phyloP scores from a whole-genome alignment of 2,329 filamentous ascomycete genomes.

The Trichoderma koningii region DNA sequence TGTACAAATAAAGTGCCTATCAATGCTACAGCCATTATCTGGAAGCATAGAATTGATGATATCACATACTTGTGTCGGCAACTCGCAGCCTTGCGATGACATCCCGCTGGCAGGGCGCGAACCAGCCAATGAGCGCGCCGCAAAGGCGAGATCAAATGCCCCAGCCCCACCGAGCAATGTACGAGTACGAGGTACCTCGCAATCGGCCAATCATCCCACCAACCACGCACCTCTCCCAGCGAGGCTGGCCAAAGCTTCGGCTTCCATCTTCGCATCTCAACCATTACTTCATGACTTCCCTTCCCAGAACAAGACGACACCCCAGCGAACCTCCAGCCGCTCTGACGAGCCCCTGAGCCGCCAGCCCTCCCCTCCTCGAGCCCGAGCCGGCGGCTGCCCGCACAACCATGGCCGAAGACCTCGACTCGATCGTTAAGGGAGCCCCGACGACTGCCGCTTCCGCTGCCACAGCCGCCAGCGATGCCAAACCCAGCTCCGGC shows the following conservation, averaged over 20 bases:
- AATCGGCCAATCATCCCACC: background rate
- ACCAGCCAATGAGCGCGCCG: background rate
- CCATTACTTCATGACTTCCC: background rate
- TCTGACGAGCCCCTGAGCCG: constrained; percentile 10
- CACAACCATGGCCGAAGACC: constrained; percentile 60
- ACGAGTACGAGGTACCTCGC: too few relatives aligned
- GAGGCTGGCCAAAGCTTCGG: constrained; percentile 17
- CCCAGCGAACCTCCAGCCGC: constrained; percentile 4
- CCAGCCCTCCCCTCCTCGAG: background rate
- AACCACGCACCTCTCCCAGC: constrained; percentile 15
- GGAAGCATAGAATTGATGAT: too few relatives aligned
- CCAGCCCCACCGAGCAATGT: background rate
- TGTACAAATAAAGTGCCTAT: too few relatives aligned
- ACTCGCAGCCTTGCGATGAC: constrained; percentile 2
- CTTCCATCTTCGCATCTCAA: background rate
- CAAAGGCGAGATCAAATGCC: background rate
- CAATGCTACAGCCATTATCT: too few relatives aligned
- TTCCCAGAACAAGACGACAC: background rate
- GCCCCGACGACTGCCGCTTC: constrained; percentile 66
- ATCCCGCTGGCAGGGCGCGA: background rate
- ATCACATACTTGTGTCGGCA: background rate
- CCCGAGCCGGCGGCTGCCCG: constrained; percentile 20
- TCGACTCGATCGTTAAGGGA: constrained; percentile 93
- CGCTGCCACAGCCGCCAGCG: constrained; percentile 57
- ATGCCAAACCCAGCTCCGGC: constrained; percentile 45